Conservation (phyloP, 2,329 filamentous ascomycete species). For the Fusarium torreyae region DNA sequence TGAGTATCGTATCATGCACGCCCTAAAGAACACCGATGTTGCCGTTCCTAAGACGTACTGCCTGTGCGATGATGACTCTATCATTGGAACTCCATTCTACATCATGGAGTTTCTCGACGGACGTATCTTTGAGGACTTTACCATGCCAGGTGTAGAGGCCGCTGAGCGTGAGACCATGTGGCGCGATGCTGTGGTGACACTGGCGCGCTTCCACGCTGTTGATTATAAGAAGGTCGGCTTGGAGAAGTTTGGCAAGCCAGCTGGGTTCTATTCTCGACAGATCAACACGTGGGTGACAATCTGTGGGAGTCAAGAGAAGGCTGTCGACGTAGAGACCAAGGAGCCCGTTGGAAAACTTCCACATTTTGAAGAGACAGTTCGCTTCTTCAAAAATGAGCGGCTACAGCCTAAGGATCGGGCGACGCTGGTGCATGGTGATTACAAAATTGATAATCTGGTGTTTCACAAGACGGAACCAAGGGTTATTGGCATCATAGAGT, state of each 20-base stretch:
- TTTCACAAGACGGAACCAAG: conserved; percentile 91
- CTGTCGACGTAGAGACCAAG: conserved; percentile 82
- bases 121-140: conserved; percentile 91
- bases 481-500: conserved; percentile 94
- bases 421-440: conserved; percentile 92
- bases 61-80: conserved; percentile 84
- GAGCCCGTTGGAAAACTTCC: conserved; percentile 85
- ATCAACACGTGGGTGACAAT: conserved; percentile 86
- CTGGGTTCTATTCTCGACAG: conserved; percentile 89
- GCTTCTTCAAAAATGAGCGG: conserved; percentile 79
- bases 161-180: conserved; percentile 85
- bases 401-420: conserved; percentile 83
- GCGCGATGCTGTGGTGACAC: conserved; percentile 84
- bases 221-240: conserved; percentile 77
- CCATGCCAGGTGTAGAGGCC: conserved; percentile 79
- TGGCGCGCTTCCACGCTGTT: conserved; percentile 88
- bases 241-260: conserved; percentile 78
- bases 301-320: conserved; percentile 81
- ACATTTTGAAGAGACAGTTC: conserved; percentile 83
- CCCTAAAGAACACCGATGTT: conserved; percentile 83
- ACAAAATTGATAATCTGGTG: conserved; percentile 92
- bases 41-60: conserved; percentile 87
- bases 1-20: conserved; percentile 91
- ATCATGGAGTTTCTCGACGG: conserved; percentile 97
- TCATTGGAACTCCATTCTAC: conserved; percentile 95